phyloP scores from a whole-genome alignment of 768 basidiomycete genomes.

The Baorangia bicolor region DNA sequence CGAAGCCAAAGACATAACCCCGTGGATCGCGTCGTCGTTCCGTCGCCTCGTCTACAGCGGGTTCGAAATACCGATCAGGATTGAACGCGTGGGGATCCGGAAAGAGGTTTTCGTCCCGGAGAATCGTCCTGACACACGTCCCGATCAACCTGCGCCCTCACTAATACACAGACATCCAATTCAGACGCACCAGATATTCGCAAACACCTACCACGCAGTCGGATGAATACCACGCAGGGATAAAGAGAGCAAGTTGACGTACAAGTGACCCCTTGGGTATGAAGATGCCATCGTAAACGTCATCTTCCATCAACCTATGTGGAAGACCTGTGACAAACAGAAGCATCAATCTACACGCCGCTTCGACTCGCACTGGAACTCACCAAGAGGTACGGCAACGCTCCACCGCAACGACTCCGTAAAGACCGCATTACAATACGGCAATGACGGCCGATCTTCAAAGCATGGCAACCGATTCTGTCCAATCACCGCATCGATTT shows the following conservation, averaged over 20 bases:
- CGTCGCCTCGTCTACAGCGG: slow-evolving; percentile 15
- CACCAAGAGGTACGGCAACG: slow-evolving; percentile 57
- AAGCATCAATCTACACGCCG: background rate
- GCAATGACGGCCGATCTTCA: slow-evolving; percentile 52
- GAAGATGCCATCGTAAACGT: slow-evolving; percentile 56
- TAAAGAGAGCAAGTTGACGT: slow-evolving; percentile 7
- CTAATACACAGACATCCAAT: background rate
- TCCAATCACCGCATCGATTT: slow-evolving; percentile 55
- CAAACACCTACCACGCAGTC: slow-evolving; percentile 41
- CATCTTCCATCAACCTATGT: slow-evolving; percentile 64
- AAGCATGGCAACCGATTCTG: slow-evolving; percentile 55
- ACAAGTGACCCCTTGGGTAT: slow-evolving; percentile 66
- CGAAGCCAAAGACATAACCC: slow-evolving; percentile 49
- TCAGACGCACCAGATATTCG: slow-evolving; percentile 54
- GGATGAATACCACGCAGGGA: background rate
- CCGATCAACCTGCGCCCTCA: background rate
- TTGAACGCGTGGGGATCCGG: slow-evolving; percentile 49
- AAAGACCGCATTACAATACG: slow-evolving; percentile 58
- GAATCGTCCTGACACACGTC: slow-evolving; percentile 36
- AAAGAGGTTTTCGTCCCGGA: slow-evolving; percentile 51
- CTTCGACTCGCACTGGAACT: slow-evolving; percentile 11
- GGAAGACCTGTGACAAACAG: slow-evolving; percentile 47
- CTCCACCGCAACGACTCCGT: slow-evolving; percentile 58
- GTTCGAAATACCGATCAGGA: slow-evolving; percentile 51
- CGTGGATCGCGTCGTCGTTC: slow-evolving; percentile 43